phyloP scores from a whole-genome alignment of 2,329 filamentous ascomycete genomes.

The Verticillium zaregamsianum region DNA sequence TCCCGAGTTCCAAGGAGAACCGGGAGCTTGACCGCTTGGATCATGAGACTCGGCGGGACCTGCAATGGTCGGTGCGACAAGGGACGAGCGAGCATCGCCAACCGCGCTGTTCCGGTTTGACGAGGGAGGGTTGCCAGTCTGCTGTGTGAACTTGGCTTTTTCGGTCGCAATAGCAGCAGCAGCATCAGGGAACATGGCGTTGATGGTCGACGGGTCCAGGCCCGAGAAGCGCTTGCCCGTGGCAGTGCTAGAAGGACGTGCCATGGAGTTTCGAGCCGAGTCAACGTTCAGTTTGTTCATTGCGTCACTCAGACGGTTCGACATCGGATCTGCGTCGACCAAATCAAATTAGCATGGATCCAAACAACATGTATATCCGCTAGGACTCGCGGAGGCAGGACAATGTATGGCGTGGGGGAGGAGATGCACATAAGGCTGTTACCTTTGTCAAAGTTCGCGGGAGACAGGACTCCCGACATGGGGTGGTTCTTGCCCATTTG shows the following conservation, averaged over 20 bases:
- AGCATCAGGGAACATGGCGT: slow-evolving; percentile 98
- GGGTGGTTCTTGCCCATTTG: slow-evolving; percentile 99
- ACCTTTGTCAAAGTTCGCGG: slow-evolving; percentile 97
- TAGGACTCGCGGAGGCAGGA: neutral
- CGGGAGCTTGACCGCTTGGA: slow-evolving; percentile 59
- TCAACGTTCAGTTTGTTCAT: slow-evolving; percentile 94
- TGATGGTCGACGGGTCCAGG: slow-evolving; percentile 90
- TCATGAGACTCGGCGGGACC: slow-evolving; percentile 59
- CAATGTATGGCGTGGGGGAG: neutral
- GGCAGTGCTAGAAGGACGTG: slow-evolving; percentile 72
- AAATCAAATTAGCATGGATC: neutral
- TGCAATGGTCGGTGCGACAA: slow-evolving; percentile 71
- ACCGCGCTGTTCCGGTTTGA: slow-evolving; percentile 90
- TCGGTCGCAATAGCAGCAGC: slow-evolving; percentile 98
- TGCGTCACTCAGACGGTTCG: slow-evolving; percentile 88
- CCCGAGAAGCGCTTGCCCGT: slow-evolving; percentile 87
- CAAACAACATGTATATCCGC: neutral
- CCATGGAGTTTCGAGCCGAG: slow-evolving; percentile 79
- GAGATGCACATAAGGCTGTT: slow-evolving; percentile 17
- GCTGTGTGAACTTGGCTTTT: slow-evolving; percentile 95
- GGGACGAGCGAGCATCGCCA: slow-evolving; percentile 71
- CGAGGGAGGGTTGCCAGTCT: slow-evolving; percentile 82
- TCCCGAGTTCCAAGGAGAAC: slow-evolving; percentile 70
- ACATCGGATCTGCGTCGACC: slow-evolving; percentile 76
- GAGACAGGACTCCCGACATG: slow-evolving; percentile 92